A percentile compares a stretch with the other conserved stretches of the same genome.
These are phyloP conservation scores for Pseudonitzschia multiseries DNA, from an alignment of 108 stramenopile genomes.

Conservation along the genomic window DNA sequence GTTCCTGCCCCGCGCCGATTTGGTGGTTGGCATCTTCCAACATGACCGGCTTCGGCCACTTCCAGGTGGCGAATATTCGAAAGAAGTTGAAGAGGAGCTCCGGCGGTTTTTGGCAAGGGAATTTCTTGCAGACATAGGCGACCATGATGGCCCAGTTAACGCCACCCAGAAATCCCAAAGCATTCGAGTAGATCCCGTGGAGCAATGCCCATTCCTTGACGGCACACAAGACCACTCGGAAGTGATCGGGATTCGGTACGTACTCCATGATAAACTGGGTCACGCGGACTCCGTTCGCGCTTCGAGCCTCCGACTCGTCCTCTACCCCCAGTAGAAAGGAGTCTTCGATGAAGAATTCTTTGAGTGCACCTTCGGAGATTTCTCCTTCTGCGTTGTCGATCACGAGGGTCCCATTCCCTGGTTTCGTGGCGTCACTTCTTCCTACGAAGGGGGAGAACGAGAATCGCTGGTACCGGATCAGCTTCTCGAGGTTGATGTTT, in stretches of 20 bases:
- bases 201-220: conserved; percentile 90
- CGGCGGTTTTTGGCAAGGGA: conserved; percentile 60
- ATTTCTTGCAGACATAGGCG: conserved; percentile 81
- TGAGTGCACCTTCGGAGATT: neutral
- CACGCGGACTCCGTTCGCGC: conserved; percentile 92
- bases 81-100: conserved; percentile 72
- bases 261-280: conserved; percentile 79
- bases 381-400: conserved; percentile 3
- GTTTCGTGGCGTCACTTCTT: neutral
- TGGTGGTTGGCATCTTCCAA: conserved; percentile 20
- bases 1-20: neutral
- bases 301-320: conserved; percentile 84
- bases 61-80: conserved; percentile 74
- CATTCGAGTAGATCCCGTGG: conserved; percentile 93
- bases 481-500: conserved; percentile 6
- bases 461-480: conserved; percentile 1
- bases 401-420: conserved; percentile 12
- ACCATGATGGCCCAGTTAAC: conserved; percentile 95
- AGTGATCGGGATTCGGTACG: conserved; percentile 55
- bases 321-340: conserved; percentile 48
- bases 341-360: conserved; percentile 42
- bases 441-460: neutral
- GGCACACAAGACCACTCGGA: conserved; percentile 72
- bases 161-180: conserved; percentile 92
- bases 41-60: conserved; percentile 78